phyloP scores from a whole-genome alignment of 75 land plant genomes.

The Picea glauca region DNA sequence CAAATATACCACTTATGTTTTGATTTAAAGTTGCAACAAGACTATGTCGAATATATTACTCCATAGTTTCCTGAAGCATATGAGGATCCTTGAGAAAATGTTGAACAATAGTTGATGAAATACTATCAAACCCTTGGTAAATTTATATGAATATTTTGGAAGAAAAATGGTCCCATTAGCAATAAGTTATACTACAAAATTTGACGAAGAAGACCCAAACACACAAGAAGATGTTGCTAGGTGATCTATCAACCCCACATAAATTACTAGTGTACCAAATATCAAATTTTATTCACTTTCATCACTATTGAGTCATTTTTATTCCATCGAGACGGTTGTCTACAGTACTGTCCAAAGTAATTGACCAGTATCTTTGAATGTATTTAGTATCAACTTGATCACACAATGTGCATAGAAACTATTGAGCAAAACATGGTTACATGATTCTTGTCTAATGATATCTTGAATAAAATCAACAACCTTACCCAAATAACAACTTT shows the following conservation, averaged over 20 bases:
- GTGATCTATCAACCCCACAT: constrained; percentile 84
- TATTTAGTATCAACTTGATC: constrained; percentile 69
- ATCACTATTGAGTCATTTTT: constrained; percentile 28
- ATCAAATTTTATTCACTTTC: constrained; percentile 62
- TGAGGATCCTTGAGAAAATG: too few species aligned
- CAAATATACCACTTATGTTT: too few species aligned
- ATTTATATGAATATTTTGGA: constrained; percentile 82
- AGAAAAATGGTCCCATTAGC: constrained; percentile 40
- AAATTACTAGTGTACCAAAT: constrained; percentile 75
- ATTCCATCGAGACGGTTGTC: constrained; percentile 67
- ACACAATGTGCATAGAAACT: constrained; percentile 78
- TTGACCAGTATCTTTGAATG: constrained; percentile 92
- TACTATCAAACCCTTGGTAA: constrained; percentile 36
- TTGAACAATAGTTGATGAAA: too few species aligned
- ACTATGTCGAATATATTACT: too few species aligned
- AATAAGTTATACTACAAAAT: constrained; percentile 76
- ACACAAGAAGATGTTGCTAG: constrained; percentile 82
- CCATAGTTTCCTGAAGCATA: too few species aligned
- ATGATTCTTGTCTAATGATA: constrained; percentile 70
- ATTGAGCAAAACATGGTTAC: constrained; percentile 79
- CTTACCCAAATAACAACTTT: constrained; percentile 90
- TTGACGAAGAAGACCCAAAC: constrained; percentile 70
- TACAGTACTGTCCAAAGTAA: constrained; percentile 71
- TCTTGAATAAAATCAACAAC: constrained; percentile 80
- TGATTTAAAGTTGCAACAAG: too few species aligned